Evolutionary conservation across 257 asterid species (phyloP), one percentile per base, ranked within the genome.

Genomic region (Petunia axillaris): DNA sequence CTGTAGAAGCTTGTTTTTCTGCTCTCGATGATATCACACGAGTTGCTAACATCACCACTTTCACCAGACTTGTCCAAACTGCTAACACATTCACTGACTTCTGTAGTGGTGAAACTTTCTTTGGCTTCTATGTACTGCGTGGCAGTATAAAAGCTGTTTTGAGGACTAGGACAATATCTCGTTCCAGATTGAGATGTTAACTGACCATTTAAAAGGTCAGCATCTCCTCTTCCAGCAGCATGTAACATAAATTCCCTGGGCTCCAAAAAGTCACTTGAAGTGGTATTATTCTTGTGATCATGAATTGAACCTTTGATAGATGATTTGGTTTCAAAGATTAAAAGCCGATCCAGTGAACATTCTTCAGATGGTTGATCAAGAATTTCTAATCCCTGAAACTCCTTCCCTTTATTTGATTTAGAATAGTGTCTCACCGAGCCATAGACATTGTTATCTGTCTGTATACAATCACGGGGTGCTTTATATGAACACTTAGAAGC

Each of bases 91-190:
- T 86, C 90, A 80, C 91, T 86, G 37, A 81, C 82, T 75, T 88
- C 91, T 8, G 91, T 86, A 83, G 79, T 83, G 64, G 88, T 83
- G 82, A 86, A 88, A 81, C 91, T 88, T 76, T 88, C 86, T 55
- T 86, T 86, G 65, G 91, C 89, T 81, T 88, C 91, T 35, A 58
- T 63, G 75, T 79, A 86, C 44, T 79, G 89, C 5, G 87, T 78
- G 44, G 86, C 85, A 37, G 91, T 81, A 67, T 85, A 83, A 75
- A 86, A 81, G 83, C 91, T 86, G 62, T 86, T 81, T 71, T 83
- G 87, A 64, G 91, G 91, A 74, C 91, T 88, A 52, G 78, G 79
- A 71, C 82, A 87, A 82, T 66, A 80, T 40, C 75, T 76, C 8
- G 25, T 62, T 81, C 81, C 83, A 41, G 87, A 70, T 76, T 81